Percentiles rank a stretch among this genome's conserved stretches.
These are phyloP conservation scores for Erodium trifolium DNA, from an alignment of 441 rosid species.

Conservation along the genomic window DNA sequence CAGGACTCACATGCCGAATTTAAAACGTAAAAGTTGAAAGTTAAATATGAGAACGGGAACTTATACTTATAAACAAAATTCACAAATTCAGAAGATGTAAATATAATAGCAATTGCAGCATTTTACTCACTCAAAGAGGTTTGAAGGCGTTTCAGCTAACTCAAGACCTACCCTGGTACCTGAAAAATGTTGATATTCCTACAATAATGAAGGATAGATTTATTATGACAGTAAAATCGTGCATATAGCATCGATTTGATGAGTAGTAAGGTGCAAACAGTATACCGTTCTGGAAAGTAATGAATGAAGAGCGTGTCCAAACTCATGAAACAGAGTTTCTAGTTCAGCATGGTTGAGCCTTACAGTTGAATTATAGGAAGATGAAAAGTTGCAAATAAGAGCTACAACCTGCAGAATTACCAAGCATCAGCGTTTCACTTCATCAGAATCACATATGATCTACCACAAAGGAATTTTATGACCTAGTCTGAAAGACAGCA, in stretches of 20 bases:
- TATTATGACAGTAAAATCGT: slow-evolving; percentile 5
- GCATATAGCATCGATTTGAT: slow-evolving; percentile 1
- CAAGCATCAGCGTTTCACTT: not conserved
- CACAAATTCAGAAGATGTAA: not conserved
- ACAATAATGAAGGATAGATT: slow-evolving; percentile 24
- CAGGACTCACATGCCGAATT: not conserved
- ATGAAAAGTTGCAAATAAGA: slow-evolving; percentile 79
- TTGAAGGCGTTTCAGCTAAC: slow-evolving; percentile 92
- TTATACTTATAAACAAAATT: not conserved
- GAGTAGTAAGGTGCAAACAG: slow-evolving; percentile 15
- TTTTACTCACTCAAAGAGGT: slow-evolving; percentile 83
- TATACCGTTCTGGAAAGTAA: slow-evolving; percentile 87
- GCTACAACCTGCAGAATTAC: slow-evolving; percentile 63
- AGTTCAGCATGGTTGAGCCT: slow-evolving; percentile 81
- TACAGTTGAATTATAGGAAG: slow-evolving; percentile 39
- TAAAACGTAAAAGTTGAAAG: not conserved
- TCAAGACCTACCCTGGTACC: slow-evolving; percentile 93
- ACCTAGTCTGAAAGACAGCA: not conserved
- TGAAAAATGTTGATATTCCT: slow-evolving; percentile 95
- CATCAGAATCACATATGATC: not conserved
- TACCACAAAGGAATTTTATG: not conserved
- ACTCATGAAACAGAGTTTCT: slow-evolving; percentile 94
- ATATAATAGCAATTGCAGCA: slow-evolving; percentile 14
- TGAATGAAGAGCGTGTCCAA: slow-evolving; percentile 94
- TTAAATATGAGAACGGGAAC: not conserved